Conservation (phyloP, 2,329 filamentous ascomycete genomes). For the Penicillium occitanis region DNA sequence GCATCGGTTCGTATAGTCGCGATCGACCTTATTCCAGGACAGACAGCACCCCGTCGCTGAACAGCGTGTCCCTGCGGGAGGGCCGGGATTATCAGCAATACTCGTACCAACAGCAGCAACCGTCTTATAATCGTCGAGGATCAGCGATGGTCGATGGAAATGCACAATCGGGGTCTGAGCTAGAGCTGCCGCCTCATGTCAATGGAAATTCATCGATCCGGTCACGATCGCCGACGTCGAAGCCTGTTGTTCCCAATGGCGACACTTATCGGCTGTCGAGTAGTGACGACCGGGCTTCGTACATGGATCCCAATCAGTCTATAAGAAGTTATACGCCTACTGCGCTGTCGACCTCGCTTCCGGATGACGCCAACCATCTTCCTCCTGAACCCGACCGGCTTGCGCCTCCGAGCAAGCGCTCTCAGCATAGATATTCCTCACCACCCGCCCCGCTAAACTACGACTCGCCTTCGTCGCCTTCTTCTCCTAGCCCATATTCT, state of each 20-base stretch:
- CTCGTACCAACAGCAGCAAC: constrained; percentile 16
- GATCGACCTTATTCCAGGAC: constrained; percentile 41
- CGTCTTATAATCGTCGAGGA: constrained; percentile 12
- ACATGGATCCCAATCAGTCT: constrained; percentile 24
- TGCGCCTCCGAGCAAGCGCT: constrained; percentile 29
- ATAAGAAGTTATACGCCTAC: constrained; percentile 17
- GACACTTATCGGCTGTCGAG: constrained; percentile 25
- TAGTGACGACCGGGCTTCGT: constrained; percentile 34
- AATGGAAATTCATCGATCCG: constrained; percentile 16
- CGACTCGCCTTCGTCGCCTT: constrained; percentile 50
- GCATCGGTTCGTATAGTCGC: constrained; percentile 44
- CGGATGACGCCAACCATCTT: constrained; percentile 34
- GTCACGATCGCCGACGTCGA: constrained; percentile 16
- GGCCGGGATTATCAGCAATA: constrained; percentile 32
- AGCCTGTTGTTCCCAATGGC: constrained; percentile 16
- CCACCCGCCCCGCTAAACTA: constrained; percentile 57
- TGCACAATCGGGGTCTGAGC: constrained; percentile 30
- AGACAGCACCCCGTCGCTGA: constrained; percentile 52
- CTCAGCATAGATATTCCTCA: constrained; percentile 41
- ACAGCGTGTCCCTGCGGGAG: constrained; percentile 37
- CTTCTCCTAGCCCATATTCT: constrained; percentile 58
- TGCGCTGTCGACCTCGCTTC: constrained; percentile 36
- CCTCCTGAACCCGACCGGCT: constrained; percentile 35
- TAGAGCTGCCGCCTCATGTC: constrained; percentile 27
- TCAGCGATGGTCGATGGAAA: constrained; percentile 28